Percentiles rank a stretch among this genome's conserved stretches.
These are phyloP conservation scores for Cicer cuneatum DNA, from an alignment of 306 rosid species.

Conservation along the genomic window DNA sequence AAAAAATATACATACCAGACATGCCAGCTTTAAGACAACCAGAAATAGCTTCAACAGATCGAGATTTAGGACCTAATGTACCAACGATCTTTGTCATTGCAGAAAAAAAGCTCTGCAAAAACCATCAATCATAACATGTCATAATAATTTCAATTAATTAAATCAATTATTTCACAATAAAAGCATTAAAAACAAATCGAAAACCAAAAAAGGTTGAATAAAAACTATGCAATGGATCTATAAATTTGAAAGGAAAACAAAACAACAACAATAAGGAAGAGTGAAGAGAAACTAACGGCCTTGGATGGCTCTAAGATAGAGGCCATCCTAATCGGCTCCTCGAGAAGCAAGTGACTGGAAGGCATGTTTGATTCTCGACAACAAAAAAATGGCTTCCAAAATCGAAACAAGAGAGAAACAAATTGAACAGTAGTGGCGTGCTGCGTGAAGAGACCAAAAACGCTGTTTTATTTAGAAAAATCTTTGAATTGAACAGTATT, in stretches of 20 bases:
- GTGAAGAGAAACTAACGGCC: constrained; percentile 53
- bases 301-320: constrained; percentile 94
- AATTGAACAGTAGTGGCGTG: constrained; percentile 33
- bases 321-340: constrained; percentile 95
- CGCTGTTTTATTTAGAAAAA: background rate
- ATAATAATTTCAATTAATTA: background rate
- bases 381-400: background rate
- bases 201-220: background rate
- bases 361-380: constrained; percentile 70
- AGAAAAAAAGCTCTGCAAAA: constrained; percentile 76
- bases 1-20: constrained; percentile 66
- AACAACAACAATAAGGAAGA: background rate
- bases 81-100: constrained; percentile 99
- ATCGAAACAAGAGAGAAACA: too few relatives aligned
- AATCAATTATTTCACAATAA: background rate
- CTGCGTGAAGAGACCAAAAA: constrained; percentile 27
- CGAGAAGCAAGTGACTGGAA: constrained; percentile 88
- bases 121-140: background rate
- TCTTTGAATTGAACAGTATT: background rate
- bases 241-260: constrained; percentile 12
- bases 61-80: constrained; percentile 91
- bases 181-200: constrained; percentile 22
- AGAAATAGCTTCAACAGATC: constrained; percentile 76
- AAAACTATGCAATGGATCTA: constrained; percentile 42
- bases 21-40: constrained; percentile 91